Evolutionary conservation across 2,329 filamentous ascomycete species (phyloP).

Genomic region (Lecanosticta acicola): DNA sequence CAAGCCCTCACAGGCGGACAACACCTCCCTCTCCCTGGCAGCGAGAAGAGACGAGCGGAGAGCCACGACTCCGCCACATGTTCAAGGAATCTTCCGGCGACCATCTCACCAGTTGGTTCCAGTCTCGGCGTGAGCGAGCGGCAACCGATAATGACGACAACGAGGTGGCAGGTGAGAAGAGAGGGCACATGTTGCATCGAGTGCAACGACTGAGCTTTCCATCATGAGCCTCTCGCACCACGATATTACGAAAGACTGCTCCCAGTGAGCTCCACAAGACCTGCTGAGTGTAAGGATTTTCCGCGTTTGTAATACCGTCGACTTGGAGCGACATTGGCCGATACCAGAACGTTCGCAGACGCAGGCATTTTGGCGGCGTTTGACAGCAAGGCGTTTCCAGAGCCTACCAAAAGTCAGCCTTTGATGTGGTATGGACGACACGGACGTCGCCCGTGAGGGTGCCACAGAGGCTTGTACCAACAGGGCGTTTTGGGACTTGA

Average conservation of each 20-base stretch:
- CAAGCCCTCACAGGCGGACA: conserved; percentile 35
- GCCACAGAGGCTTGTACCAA: background rate
- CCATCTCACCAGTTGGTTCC: conserved; percentile 16
- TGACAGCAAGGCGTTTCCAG: conserved; percentile 4
- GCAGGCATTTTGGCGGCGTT: background rate
- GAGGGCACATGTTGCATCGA: too few species aligned
- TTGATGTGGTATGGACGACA: background rate
- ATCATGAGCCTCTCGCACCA: too few species aligned
- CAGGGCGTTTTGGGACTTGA: background rate
- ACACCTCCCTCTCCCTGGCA: background rate
- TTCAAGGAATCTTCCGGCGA: conserved; percentile 27
- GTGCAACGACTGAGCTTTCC: too few species aligned
- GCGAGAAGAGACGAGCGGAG: conserved; percentile 21
- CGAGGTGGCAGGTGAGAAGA: background rate
- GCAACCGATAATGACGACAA: conserved; percentile 24
- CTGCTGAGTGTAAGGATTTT: too few species aligned
- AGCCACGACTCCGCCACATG: conserved; percentile 32
- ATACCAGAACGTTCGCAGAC: background rate
- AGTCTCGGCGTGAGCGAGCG: conserved; percentile 22
- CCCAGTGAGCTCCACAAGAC: background rate
- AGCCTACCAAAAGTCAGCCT: conserved; percentile 4
- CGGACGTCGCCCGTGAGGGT: too few species aligned
- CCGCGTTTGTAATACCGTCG: background rate
- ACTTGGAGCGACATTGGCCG: background rate
- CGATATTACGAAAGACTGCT: too few species aligned